phyloP scores from a whole-genome alignment of 2,329 filamentous ascomycete species.

The Fusarium penzigii region DNA sequence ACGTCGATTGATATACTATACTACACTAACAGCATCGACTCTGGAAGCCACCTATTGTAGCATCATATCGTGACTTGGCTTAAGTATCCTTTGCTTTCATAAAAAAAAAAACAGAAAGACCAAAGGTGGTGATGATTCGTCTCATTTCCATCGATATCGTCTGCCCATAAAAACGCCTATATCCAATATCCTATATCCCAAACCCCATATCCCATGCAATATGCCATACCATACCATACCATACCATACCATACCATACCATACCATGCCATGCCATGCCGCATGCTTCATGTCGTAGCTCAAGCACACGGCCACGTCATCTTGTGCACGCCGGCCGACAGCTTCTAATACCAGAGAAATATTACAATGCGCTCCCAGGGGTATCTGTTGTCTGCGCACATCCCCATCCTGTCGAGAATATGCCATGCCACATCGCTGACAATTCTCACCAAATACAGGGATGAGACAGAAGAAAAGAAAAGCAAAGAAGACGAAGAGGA shows the following conservation, averaged over 20 bases:
- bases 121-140: no score
- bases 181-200: no score
- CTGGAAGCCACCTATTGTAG: no score
- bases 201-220: slow-evolving; percentile 10
- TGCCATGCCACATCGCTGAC: neutral
- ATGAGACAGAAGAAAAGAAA: neutral
- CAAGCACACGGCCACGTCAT: neutral
- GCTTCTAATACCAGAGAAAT: neutral
- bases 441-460: neutral
- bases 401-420: slow-evolving; percentile 10
- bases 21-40: no score
- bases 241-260: neutral
- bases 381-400: slow-evolving; percentile 14
- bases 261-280: slow-evolving; percentile 2
- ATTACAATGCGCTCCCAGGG: slow-evolving; percentile 9
- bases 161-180: no score
- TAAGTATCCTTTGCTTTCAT: no score
- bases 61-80: no score
- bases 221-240: slow-evolving; percentile 14
- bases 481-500: neutral
- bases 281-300: no score
- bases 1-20: no score
- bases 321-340: neutral
- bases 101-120: no score
- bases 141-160: no score